Evolutionary conservation across 208 protist genomes (phyloP).

Genomic region (Novymonas esmeraldas): DNA sequence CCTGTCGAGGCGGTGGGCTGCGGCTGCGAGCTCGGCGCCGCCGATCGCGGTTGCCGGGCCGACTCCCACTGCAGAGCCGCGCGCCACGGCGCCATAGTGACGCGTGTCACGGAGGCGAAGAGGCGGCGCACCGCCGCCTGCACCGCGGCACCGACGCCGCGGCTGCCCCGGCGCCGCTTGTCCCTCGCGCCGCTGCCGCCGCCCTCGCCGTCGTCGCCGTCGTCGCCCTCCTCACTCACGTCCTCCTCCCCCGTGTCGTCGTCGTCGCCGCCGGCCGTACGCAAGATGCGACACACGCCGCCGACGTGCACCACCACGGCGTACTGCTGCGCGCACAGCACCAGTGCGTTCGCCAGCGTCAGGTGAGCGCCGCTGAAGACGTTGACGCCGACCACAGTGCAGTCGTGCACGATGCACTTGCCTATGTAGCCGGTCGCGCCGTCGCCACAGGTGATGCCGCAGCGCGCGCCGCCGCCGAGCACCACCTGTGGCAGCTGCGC

Average conservation of each 20-base stretch:
- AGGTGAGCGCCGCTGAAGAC: conserved; percentile 49
- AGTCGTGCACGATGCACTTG: conserved; percentile 44
- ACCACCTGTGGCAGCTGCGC: conserved; percentile 53
- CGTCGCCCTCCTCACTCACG: neutral
- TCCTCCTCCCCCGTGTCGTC: neutral
- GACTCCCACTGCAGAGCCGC: neutral
- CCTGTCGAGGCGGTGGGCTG: no score
- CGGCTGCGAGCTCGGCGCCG: no score
- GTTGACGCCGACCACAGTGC: conserved; percentile 52
- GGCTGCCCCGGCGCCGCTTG: neutral
- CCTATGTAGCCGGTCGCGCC: conserved; percentile 46
- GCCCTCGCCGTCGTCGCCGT: neutral
- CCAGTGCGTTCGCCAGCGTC: conserved; percentile 40
- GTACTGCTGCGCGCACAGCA: conserved; percentile 33
- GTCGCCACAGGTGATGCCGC: conserved; percentile 54
- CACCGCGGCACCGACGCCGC: neutral
- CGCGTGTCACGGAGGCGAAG: neutral
- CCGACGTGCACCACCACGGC: conserved; percentile 60
- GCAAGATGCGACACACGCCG: conserved; percentile 27
- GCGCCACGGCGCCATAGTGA: conserved; percentile 3
- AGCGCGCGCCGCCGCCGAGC: conserved; percentile 57
- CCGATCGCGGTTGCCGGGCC: no score
- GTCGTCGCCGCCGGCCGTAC: neutral
- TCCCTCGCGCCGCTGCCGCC: neutral
- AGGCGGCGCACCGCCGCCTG: neutral